Evolutionary conservation across 148 eudicot species (phyloP).

Genomic region (Vaccinium vitisidaea): DNA sequence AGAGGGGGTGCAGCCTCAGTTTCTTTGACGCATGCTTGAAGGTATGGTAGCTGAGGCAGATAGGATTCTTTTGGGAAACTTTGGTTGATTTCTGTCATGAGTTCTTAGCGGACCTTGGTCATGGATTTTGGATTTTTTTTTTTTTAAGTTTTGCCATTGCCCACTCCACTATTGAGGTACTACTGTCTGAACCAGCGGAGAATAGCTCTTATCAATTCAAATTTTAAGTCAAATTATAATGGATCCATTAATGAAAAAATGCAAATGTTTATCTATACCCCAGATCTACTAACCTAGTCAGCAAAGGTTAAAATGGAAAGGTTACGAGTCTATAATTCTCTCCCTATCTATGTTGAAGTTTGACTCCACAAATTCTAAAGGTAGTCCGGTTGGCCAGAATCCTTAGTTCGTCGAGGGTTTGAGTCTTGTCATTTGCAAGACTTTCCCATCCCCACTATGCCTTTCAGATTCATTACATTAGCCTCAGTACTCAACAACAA

Average conservation of each 20-base stretch:
- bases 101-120: slow-evolving; percentile 20
- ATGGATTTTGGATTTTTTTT: slow-evolving; percentile 10
- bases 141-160: slow-evolving; percentile 21
- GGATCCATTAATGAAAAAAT: neutral
- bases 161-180: slow-evolving; percentile 21
- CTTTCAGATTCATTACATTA: no score
- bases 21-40: slow-evolving; percentile 30
- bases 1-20: slow-evolving; percentile 26
- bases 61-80: neutral
- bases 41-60: slow-evolving; percentile 23
- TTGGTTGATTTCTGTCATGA: neutral
- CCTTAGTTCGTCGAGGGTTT: no score
- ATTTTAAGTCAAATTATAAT: neutral
- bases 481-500: no score
- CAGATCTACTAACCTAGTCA: neutral
- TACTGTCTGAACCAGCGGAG: slow-evolving; percentile 21
- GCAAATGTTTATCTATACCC: neutral
- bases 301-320: no score
- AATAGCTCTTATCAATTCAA: slow-evolving; percentile 23
- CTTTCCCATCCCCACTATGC: no score
- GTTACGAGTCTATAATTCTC: no score
- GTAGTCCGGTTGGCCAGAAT: no score
- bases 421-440: no score
- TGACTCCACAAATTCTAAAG: no score
- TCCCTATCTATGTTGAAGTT: no score